Base-by-base conservation (phyloP, 495 filamentous ascomycete species). In the Penicillium robsamsonii region DNA sequence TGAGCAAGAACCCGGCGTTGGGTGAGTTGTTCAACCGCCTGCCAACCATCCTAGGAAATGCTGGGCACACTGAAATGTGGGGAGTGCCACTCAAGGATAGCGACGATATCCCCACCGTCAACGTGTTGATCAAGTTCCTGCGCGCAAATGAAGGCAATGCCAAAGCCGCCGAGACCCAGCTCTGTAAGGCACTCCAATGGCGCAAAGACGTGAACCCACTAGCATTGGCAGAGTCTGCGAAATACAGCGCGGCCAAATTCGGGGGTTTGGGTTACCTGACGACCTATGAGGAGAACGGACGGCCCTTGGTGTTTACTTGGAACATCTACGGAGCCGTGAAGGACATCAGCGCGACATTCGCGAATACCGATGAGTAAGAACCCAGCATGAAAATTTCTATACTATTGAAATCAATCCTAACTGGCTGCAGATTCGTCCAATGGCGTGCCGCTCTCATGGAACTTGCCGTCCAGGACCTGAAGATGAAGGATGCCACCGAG, bases 361-460 rank as follows among this genome's bases (percentile, higher is more conserved):
- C 85, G 5, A 79, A 91, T 64, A 71, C 88, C 5, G 81, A 91
- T 13, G 87, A 88, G 90, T 93, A 70, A 73, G 84, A 42, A 46
- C 15, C 22, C 20, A 42, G n/a, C 20, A 35, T 13, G 41, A 17
- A 55, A 20, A 11, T 1, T 5, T 9, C 3, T 38, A 2, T 9
- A 43, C 3, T 0, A 38, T 3, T 6, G 4, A 10, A 48, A 15
- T 25, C 0, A 9, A 33, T n/a, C 27, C 53, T 57, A 31, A 54
- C 20, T 29, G 31, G 29, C 20, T 52, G 1, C 17, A 92, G 86
- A 38, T 96, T 96, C 74, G 75, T 96, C 60, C 81, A 85, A 51
- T 96, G 91, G 91, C 86, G 91, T 46, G 84, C 90, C 10, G 87
- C 87, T 0, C 82, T 96, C 45, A 93, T 96, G 91, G 92, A 96